Evolutionary conservation across 2,329 filamentous ascomycete genomes (phyloP).

Genomic region (Boeremia exigua): DNA sequence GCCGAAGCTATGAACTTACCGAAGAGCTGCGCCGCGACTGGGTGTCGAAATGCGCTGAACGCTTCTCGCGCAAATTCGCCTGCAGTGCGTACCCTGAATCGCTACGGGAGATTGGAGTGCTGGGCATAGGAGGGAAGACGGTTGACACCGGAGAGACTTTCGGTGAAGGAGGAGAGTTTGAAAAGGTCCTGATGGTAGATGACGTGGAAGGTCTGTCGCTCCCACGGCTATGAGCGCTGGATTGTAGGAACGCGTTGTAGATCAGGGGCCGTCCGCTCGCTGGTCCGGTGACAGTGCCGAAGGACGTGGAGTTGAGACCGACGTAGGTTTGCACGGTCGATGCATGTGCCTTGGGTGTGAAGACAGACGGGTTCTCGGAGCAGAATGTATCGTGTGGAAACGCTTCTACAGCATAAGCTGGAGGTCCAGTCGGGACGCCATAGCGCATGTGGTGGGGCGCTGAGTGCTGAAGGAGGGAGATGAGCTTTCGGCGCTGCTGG

Average conservation of each 20-base stretch:
- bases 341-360: slow-evolving; percentile 71
- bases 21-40: slow-evolving; percentile 11
- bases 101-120: slow-evolving; percentile 81
- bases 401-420: slow-evolving; percentile 89
- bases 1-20: slow-evolving; percentile 16
- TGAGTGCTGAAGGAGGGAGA: slow-evolving; percentile 84
- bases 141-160: slow-evolving; percentile 76
- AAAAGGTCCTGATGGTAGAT: slow-evolving; percentile 42
- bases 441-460: slow-evolving; percentile 88
- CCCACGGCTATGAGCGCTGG: slow-evolving; percentile 67
- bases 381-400: slow-evolving; percentile 91
- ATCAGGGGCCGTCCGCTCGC: slow-evolving; percentile 66
- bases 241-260: slow-evolving; percentile 89
- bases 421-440: slow-evolving; percentile 85
- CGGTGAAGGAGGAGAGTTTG: slow-evolving; percentile 63
- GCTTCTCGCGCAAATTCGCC: slow-evolving; percentile 87
- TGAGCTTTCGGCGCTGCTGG: slow-evolving; percentile 87
- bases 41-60: slow-evolving; percentile 79
- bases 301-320: slow-evolving; percentile 85
- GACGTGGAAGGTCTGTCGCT: slow-evolving; percentile 72
- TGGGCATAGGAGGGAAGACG: slow-evolving; percentile 76
- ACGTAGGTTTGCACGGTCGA: slow-evolving; percentile 85
- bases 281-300: slow-evolving; percentile 69
- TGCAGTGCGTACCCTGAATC: slow-evolving; percentile 91
- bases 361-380: slow-evolving; percentile 82